These are phyloP conservation scores for Blastobotrys capitulatus DNA, from an alignment of 1,139 yeast species.

Conservation along the genomic window DNA sequence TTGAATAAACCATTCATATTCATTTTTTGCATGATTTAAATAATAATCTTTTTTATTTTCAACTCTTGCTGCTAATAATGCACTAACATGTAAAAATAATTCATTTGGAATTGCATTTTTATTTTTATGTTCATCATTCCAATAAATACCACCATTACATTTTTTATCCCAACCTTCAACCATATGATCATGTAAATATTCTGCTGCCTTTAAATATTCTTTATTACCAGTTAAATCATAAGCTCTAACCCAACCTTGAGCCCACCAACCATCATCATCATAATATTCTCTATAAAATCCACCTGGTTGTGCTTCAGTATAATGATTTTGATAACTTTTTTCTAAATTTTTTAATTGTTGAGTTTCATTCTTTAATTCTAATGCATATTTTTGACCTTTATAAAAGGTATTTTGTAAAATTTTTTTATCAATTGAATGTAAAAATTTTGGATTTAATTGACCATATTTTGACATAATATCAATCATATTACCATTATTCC, in stretches of 20 bases:
- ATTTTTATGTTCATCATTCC: slow-evolving; percentile 14
- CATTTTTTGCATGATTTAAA: slow-evolving; percentile 16
- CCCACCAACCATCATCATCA: slow-evolving; percentile 23
- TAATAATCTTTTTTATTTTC: slow-evolving; percentile 9
- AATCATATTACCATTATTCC: slow-evolving; percentile 17
- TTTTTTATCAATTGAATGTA: neutral
- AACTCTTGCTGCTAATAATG: slow-evolving; percentile 15
- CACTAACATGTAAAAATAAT: slow-evolving; percentile 15
- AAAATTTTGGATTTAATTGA: neutral
- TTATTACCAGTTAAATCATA: slow-evolving; percentile 16
- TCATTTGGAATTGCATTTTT: slow-evolving; percentile 21
- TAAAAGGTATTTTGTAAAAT: slow-evolving; percentile 12
- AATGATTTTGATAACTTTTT: slow-evolving; percentile 5
- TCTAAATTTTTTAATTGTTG: neutral
- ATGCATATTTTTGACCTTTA: slow-evolving; percentile 14
- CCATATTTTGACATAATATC: slow-evolving; percentile 13
- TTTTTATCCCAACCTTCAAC: slow-evolving; percentile 15
- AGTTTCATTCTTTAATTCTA: slow-evolving; percentile 6
- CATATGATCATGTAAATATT: slow-evolving; percentile 14
- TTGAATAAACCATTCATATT: slow-evolving; percentile 16
- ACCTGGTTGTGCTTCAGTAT: slow-evolving; percentile 7
- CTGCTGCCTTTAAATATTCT: slow-evolving; percentile 15
- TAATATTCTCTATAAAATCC: slow-evolving; percentile 17
- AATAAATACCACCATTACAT: slow-evolving; percentile 20
- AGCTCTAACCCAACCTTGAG: slow-evolving; percentile 18